phyloP scores from a whole-genome alignment of 75 land plant genomes.

The Azolla pinnata region DNA sequence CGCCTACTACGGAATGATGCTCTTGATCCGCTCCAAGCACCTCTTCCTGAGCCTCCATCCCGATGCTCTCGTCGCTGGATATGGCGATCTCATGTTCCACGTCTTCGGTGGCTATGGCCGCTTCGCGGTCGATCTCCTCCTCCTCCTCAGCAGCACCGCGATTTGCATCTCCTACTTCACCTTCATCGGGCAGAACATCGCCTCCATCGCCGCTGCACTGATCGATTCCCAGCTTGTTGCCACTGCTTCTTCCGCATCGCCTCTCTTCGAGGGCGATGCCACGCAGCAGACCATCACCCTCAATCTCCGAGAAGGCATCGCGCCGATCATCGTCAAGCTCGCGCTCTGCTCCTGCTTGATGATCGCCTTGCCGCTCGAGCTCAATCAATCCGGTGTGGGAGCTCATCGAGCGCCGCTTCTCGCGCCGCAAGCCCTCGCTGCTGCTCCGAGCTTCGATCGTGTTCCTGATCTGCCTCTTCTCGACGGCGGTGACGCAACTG shows the following conservation, averaged over 20 bases:
- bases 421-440: slow-evolving; percentile 15
- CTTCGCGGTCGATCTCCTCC: slow-evolving; percentile 53
- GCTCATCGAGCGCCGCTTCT: slow-evolving; percentile 59
- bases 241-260: slow-evolving; percentile 47
- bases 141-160: slow-evolving; percentile 66
- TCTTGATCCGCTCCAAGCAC: slow-evolving; percentile 57
- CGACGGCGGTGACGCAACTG: slow-evolving; percentile 34
- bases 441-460: slow-evolving; percentile 17
- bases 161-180: slow-evolving; percentile 71
- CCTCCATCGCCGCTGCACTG: slow-evolving; percentile 23
- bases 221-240: too few species aligned
- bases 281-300: slow-evolving; percentile 81
- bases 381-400: slow-evolving; percentile 90
- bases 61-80: slow-evolving; percentile 40
- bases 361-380: slow-evolving; percentile 86
- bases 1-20: slow-evolving; percentile 83
- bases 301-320: slow-evolving; percentile 51
- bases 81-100: slow-evolving; percentile 65
- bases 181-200: slow-evolving; percentile 65
- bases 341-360: slow-evolving; percentile 66
- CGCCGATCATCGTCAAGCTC: slow-evolving; percentile 51
- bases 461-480: slow-evolving; percentile 21
- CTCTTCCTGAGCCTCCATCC: slow-evolving; percentile 24
- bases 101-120: slow-evolving; percentile 53
- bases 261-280: slow-evolving; percentile 55